phyloP scores from a whole-genome alignment of 768 basidiomycete species.

The Termitomyces sp. region DNA sequence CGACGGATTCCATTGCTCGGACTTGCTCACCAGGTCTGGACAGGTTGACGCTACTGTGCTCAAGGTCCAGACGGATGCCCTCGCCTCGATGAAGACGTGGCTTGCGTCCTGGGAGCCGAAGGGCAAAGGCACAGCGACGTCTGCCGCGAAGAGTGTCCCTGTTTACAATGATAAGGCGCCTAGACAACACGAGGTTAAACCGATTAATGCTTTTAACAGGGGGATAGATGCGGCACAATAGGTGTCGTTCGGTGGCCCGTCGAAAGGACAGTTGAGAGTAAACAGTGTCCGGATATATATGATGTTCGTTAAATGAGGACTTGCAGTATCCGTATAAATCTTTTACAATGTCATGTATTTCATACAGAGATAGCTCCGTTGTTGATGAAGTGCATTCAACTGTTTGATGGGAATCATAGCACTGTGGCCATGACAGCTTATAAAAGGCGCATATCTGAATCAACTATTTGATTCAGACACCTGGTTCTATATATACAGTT shows the following conservation, averaged over 20 bases:
- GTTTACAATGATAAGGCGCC: neutral
- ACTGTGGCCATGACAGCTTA: no score
- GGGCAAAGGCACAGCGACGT: neutral
- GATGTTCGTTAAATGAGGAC: neutral
- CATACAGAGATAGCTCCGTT: neutral
- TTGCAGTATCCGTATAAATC: neutral
- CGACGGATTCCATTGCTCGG: conserved; percentile 68
- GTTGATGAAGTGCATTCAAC: no score
- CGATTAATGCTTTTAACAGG: neutral
- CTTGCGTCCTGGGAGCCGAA: conserved; percentile 26
- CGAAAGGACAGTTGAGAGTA: neutral
- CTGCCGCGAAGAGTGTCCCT: neutral
- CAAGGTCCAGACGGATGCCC: conserved; percentile 46
- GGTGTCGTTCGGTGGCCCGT: no score
- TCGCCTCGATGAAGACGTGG: conserved; percentile 55
- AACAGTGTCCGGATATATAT: neutral
- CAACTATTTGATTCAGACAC: no score
- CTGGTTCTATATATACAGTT: no score
- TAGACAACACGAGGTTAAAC: neutral
- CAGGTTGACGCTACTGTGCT: conserved; percentile 44
- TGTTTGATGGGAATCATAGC: no score
- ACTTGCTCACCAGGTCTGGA: conserved; percentile 38
- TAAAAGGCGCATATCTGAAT: no score
- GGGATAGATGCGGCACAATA: neutral
- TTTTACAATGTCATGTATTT: neutral